Conservation (phyloP, 2,329 filamentous ascomycete species). For the Cytospora leucostoma region DNA sequence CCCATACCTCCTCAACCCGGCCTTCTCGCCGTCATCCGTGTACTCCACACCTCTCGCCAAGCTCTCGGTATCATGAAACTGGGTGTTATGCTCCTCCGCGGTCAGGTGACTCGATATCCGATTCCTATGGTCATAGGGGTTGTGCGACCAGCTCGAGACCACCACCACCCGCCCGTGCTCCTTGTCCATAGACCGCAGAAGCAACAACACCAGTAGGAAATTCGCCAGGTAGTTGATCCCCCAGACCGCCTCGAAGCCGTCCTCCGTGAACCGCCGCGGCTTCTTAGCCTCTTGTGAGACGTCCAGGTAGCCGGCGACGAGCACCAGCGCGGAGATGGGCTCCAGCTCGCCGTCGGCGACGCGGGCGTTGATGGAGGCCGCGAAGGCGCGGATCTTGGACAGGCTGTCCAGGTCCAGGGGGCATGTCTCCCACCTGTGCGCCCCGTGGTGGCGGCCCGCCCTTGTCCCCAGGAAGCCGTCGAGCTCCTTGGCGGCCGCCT, state of each 20-base stretch:
- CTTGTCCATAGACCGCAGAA: conserved; percentile 32
- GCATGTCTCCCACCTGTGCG: conserved; percentile 38
- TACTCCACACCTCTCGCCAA: conserved; percentile 32
- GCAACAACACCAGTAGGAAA: conserved; percentile 31
- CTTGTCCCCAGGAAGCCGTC: conserved; percentile 30
- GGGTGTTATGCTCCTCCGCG: conserved; percentile 13
- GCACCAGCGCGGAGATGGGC: conserved; percentile 42
- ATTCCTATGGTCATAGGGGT: conserved; percentile 12
- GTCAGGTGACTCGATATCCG: not conserved
- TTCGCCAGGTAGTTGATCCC: conserved; percentile 33
- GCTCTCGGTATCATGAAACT: conserved; percentile 32
- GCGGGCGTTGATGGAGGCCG: conserved; percentile 35
- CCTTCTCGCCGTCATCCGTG: conserved; percentile 28
- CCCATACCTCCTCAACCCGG: conserved; percentile 36
- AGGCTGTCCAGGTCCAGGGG: conserved; percentile 38
- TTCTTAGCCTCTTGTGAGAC: conserved; percentile 26
- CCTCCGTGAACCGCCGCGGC: conserved; percentile 22
- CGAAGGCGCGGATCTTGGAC: conserved; percentile 33
- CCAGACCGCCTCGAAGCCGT: conserved; percentile 29
- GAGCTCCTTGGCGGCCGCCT: conserved; percentile 35
- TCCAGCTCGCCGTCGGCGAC: conserved; percentile 39
- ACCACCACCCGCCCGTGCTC: conserved; percentile 30
- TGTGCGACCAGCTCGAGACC: conserved; percentile 27
- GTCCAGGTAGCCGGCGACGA: conserved; percentile 37
- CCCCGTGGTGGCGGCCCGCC: conserved; percentile 7